A percentile compares a stretch with the other conserved stretches of the same genome.
Evolutionary conservation across 768 basidiomycete species (phyloP).

Genomic region (Kwoniella dejecticola): DNA sequence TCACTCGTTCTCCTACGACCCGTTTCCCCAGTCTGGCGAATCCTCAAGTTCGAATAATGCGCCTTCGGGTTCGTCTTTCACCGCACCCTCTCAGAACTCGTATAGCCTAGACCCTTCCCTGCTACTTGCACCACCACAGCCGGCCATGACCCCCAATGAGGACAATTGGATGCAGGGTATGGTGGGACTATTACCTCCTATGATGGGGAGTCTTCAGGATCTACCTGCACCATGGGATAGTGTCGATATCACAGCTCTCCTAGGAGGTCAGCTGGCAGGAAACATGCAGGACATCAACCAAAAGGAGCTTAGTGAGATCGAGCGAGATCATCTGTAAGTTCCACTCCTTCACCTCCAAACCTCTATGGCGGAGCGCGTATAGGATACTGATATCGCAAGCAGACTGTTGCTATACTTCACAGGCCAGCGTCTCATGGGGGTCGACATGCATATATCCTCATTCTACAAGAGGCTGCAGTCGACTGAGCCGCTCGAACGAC

Average conservation of each 20-base stretch:
- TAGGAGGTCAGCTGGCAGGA: not conserved
- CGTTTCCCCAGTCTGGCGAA: no score
- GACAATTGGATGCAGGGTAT: conserved; percentile 6
- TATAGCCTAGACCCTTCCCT: no score
- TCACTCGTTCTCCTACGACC: no score
- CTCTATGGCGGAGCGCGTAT: no score
- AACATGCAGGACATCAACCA: not conserved
- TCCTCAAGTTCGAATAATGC: no score
- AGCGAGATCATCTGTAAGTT: conserved; percentile 29
- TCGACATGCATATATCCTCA: conserved; percentile 26
- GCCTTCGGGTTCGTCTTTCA: no score
- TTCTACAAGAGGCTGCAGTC: conserved; percentile 18
- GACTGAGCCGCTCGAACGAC: conserved; percentile 4
- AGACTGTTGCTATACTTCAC: conserved; percentile 29
- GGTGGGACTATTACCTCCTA: conserved; percentile 10
- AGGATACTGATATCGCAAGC: not conserved
- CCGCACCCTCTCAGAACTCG: no score
- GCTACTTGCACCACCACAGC: no score
- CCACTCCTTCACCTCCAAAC: no score
- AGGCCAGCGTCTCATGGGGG: conserved; percentile 19
- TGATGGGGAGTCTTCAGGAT: not conserved
- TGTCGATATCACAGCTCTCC: not conserved
- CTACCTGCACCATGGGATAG: conserved; percentile 5
- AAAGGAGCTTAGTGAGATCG: conserved; percentile 4
- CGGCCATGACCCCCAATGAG: not conserved